Base-by-base conservation (phyloP, 78 protist genomes). In the Corallochytrium limacisporum region DNA sequence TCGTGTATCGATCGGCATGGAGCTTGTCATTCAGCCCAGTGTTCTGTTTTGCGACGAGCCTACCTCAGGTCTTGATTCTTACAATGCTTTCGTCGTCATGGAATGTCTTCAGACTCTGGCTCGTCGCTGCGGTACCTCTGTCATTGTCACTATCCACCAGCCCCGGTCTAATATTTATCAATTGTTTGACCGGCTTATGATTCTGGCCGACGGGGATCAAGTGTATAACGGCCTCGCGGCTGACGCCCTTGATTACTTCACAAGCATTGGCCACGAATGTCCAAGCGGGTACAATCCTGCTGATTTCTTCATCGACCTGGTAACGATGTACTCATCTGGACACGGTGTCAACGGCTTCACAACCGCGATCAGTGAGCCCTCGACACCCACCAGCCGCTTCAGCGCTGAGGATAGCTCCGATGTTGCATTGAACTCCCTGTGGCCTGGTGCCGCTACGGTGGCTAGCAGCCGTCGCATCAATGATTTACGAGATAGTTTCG, bases 141-240 rank as follows among this genome's bases (percentile, higher is more conserved):
- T 57, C 10, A 28, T 57, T 20, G 33, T 57, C 44, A 57, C 63
- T 51, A 83, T 88, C 37, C 93, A 88, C 65, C 93, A 88, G 77
- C 93, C 93, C 26, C 75, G 86, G 0, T 72, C 72, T 8, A 85
- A 74, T 33, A 77, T 88, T 26, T 83, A 74, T 69, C 63, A 73
- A 0, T 47, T 60, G 67, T 73, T 88, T 35, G 88, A 83, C 33
- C 55, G 62, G 36, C 38, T 86, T 20, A 54, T 86, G 42, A 55
- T 86, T 12, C 67, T 86, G 20, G 61, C 76, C 32, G 50, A 65
- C 20, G 92, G 92, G 24, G 32, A 24, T 13, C 49, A 38, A 8
- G 40, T 66, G 31, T 53, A 67, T 62, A 1, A 39, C 22, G 62
- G 70, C 29, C 54, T 50, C 3, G 63, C 53, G 6, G 20, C 43